Evolutionary conservation across 2,329 filamentous ascomycete species (phyloP).

Genomic region (Aspergillus flavus): DNA sequence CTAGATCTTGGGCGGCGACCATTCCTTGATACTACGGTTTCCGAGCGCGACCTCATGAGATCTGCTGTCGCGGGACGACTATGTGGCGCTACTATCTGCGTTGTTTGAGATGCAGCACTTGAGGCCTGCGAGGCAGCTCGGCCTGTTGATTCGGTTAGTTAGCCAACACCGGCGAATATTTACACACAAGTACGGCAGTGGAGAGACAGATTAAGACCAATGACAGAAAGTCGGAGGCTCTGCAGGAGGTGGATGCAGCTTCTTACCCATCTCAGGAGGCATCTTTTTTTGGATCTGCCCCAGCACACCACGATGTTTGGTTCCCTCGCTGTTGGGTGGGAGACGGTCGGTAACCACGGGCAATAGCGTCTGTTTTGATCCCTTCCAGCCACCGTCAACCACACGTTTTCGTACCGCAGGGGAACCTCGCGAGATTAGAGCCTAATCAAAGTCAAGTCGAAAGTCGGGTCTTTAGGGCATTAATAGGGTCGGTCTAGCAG

Average conservation of each 20-base stretch:
- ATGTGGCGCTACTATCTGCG: conserved; percentile 39
- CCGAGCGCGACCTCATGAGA: conserved; percentile 44
- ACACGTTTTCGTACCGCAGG: conserved; percentile 19
- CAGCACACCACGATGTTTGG: conserved; percentile 19
- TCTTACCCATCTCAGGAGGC: conserved; percentile 38
- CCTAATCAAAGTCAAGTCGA: conserved; percentile 2
- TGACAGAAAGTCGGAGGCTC: conserved; percentile 2
- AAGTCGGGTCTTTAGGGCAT: conserved; percentile 15
- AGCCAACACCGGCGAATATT: conserved; percentile 11
- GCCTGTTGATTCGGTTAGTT: conserved; percentile 26
- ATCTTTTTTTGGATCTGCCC: conserved; percentile 26
- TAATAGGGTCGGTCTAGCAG: conserved; percentile 11
- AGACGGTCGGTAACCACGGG: conserved; percentile 31
- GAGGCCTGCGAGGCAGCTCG: conserved; percentile 41
- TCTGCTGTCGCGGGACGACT: conserved; percentile 46
- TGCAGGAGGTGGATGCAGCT: conserved; percentile 19
- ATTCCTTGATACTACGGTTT: conserved; percentile 42
- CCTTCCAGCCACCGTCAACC: conserved; percentile 27
- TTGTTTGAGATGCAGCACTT: conserved; percentile 41
- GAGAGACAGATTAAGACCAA: neutral
- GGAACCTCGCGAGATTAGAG: conserved; percentile 3
- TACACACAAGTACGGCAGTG: neutral
- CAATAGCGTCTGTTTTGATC: conserved; percentile 34
- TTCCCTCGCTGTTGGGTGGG: conserved; percentile 25
- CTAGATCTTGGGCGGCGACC: conserved; percentile 47